These are phyloP conservation scores for Dactylellina leptospora DNA, from an alignment of 2,329 filamentous ascomycete species.

Conservation along the genomic window DNA sequence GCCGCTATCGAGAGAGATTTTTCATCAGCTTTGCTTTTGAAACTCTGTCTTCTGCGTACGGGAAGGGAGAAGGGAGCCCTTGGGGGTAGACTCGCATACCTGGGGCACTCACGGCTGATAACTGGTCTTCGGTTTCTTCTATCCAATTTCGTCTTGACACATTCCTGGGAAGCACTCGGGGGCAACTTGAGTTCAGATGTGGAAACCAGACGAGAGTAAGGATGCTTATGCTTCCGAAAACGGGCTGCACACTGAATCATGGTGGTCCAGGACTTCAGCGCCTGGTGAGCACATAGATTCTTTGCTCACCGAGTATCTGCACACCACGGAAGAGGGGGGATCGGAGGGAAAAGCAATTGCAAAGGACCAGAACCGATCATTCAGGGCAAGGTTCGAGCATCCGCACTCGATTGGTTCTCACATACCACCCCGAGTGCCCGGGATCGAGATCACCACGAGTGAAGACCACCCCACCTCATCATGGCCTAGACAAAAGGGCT, in stretches of 20 bases:
- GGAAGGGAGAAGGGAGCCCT: slow-evolving; percentile 15
- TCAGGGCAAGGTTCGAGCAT: slow-evolving; percentile 50
- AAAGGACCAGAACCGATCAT: slow-evolving; percentile 36
- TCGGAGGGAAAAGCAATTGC: slow-evolving; percentile 50
- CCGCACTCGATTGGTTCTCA: slow-evolving; percentile 48
- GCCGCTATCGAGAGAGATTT: slow-evolving; percentile 18
- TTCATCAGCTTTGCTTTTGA: background rate
- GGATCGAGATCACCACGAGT: slow-evolving; percentile 49
- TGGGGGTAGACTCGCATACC: slow-evolving; percentile 22
- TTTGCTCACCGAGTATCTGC: slow-evolving; percentile 44
- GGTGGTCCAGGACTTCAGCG: slow-evolving; percentile 44
- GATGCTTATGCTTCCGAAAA: slow-evolving; percentile 53
- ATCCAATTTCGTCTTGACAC: slow-evolving; percentile 51
- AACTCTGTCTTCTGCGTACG: background rate
- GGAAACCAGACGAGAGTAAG: slow-evolving; percentile 53
- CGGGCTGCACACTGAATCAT: slow-evolving; percentile 48
- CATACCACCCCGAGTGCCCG: slow-evolving; percentile 47
- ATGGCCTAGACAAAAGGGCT: slow-evolving; percentile 49
- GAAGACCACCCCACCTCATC: slow-evolving; percentile 37
- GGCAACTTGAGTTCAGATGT: slow-evolving; percentile 50
- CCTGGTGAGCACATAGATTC: slow-evolving; percentile 46
- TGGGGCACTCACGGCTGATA: slow-evolving; percentile 30
- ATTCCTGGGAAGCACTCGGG: slow-evolving; percentile 51
- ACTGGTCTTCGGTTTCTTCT: slow-evolving; percentile 37
- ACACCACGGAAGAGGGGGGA: slow-evolving; percentile 34